Base-by-base conservation (phyloP, 2,329 filamentous ascomycete genomes). In the Penicillium sp. region DNA sequence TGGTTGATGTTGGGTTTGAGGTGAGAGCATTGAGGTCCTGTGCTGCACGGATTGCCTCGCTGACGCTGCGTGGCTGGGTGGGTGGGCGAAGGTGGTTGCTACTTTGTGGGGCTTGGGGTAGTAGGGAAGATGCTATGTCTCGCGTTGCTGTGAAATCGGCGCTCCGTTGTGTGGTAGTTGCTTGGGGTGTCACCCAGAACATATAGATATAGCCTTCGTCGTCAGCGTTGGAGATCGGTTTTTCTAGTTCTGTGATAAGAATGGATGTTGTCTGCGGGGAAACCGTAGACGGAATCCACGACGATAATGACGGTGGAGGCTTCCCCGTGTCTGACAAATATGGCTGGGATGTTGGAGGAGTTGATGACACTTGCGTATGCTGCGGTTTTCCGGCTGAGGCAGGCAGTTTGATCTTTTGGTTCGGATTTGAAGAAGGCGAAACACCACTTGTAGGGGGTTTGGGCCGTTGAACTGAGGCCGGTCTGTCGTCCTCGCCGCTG, bases 201-300 rank as follows among this genome's bases (percentile, higher is more conserved):
- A 99, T 96, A 82, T 99, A 99, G 65, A 99, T 97, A 77, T 94
- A 99, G 38, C 94, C 94, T 13, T 89, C 81, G 66, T 96, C 90
- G 64, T 94, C 90, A 53, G 82, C 79, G 23, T 85, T 79, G 0
- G 91, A 92, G 45, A 93, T 84, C 1, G 81, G 91, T 79, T 83
- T 94, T 71, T 75, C 85, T 10, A 97, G 81, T 73, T 97, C 93
- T 2, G 88, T 80, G 59, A 93, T 82, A 4, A 97, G 81, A 6
- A 81, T 77, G 0, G 91, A 88, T 0, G 89, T 80, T 0, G 86
- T 89, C 65, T 88, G 79, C 1, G 90, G 86, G 2, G 87, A 82
- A 5, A 91, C 79, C 1, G 81, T 77, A 9, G 82, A 73, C 0
- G 91, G 91, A 42, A 97, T 92, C 59, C 91, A 82, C 4, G 85